phyloP scores from a whole-genome alignment of 2,329 filamentous ascomycete species.

The Lachnum nothofagi region DNA sequence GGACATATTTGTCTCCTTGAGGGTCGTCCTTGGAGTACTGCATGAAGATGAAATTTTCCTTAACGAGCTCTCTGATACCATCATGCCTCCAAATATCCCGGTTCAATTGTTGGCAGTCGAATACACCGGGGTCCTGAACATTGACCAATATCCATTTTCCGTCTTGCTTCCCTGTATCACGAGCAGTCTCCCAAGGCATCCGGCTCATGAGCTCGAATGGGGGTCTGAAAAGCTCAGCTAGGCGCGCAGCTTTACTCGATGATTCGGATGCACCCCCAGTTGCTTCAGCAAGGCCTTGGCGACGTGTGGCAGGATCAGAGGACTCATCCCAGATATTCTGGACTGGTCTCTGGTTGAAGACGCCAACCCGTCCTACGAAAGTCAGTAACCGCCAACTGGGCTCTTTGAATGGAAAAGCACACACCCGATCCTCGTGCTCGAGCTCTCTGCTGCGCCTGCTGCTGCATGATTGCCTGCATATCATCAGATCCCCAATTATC shows the following conservation, averaged over 20 bases:
- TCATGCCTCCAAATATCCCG: constrained; percentile 92
- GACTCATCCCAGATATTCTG: constrained; percentile 47
- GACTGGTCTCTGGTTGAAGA: constrained; percentile 60
- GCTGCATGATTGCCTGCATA: constrained; percentile 22
- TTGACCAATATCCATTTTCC: constrained; percentile 96
- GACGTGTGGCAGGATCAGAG: constrained; percentile 40
- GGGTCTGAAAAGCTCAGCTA: constrained; percentile 88
- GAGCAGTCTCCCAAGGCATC: constrained; percentile 75
- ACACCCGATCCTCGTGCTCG: constrained; percentile 23
- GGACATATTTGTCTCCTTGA: constrained; percentile 72
- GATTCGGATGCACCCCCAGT: constrained; percentile 62
- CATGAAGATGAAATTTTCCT: constrained; percentile 91
- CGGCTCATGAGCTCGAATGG: constrained; percentile 84
- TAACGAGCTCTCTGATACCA: constrained; percentile 70
- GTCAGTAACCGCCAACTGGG: constrained; percentile 8
- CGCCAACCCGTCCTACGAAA: constrained; percentile 47
- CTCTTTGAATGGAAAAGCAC: constrained; percentile 6
- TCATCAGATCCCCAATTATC: constrained; percentile 44
- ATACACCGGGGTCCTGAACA: constrained; percentile 86
- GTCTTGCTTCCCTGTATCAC: constrained; percentile 77
- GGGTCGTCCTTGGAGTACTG: constrained; percentile 87
- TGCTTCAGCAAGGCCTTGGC: constrained; percentile 51
- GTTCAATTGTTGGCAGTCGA: constrained; percentile 91
- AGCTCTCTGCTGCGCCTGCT: constrained; percentile 33
- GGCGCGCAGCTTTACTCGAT: constrained; percentile 66